A percentile compares a stretch with the other conserved stretches of the same genome.
These are phyloP conservation scores for Rubus parviflorus DNA, from an alignment of 306 rosid species.

Conservation along the genomic window DNA sequence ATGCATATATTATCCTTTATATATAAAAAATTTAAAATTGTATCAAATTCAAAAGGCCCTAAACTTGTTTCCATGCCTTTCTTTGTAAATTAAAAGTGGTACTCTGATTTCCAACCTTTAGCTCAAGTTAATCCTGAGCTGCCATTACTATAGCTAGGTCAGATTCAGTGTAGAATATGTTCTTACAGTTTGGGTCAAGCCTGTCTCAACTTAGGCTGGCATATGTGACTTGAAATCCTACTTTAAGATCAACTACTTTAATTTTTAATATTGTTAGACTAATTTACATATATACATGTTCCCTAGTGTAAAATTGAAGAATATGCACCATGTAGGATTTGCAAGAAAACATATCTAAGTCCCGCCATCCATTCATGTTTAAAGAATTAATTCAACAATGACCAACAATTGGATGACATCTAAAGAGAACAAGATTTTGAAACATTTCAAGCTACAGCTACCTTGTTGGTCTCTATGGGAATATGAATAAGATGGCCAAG, in stretches of 20 bases:
- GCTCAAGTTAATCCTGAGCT: background rate
- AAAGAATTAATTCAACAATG: constrained; percentile 9
- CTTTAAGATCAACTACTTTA: background rate
- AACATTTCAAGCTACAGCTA: background rate
- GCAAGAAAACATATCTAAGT: constrained; percentile 7
- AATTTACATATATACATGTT: background rate
- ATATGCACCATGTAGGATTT: background rate
- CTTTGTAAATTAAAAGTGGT: too few species aligned
- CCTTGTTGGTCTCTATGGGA: background rate
- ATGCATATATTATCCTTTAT: too few species aligned
- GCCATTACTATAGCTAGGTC: too few species aligned
- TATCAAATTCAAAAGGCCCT: too few species aligned
- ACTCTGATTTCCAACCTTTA: background rate
- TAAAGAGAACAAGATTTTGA: constrained; percentile 14
- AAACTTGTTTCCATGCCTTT: too few species aligned
- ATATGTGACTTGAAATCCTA: constrained; percentile 2
- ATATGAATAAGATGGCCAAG: constrained; percentile 23
- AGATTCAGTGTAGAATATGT: background rate
- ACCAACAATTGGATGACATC: background rate
- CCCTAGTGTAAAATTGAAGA: background rate
- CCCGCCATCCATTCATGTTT: background rate
- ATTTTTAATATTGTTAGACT: background rate
- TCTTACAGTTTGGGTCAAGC: background rate
- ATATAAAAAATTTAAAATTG: too few species aligned
- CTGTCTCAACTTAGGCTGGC: background rate